Evolutionary conservation across 176 grass and related monocot genomes (phyloP), one percentile per base, ranked within the genome.

Genomic region (Bromus sterilis): DNA sequence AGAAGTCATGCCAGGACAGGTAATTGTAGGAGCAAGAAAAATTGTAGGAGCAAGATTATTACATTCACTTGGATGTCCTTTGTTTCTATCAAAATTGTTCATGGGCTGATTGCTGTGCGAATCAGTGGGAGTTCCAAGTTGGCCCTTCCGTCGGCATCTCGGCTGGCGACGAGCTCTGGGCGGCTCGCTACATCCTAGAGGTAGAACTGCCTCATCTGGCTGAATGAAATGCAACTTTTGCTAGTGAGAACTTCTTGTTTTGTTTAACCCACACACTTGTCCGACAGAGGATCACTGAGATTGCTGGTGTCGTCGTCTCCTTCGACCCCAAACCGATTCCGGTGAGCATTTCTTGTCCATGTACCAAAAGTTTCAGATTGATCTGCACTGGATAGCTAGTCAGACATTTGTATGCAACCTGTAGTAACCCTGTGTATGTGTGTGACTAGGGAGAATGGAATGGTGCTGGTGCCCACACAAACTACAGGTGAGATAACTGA

Each of bases 1-100:
- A 14, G 94, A 97, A 41, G 94, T 97, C 76, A 94, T 94, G 94
- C 89, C 94, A 24, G 94, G 94, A 1, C 92, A 93, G 91, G 94
- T 97, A 86, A 1, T 8, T 70, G 14, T 8, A 29, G 33, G 33
- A 9, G 10, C 18, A 32, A 14, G 2, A 6, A n/a, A n/a, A 86
- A 1, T 8, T 70, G 14, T 8, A 29, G 33, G 33, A 9, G 10
- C 18, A 32, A 14, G 2, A 6, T n/a, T 29, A 30, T 0, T 4
- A 73, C 23, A 11, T 49, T 29, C 61, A 31, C 25, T 63, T 63
- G 12, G 8, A 65, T 7, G 7, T 6, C 3, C 9, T 4, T 43
- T 28, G n/a, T 9, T 51, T 25, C 11, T 23, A 20, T 46, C 8
- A 83, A 80, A 28, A 0, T 34, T 57, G 31, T 39, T 74, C 21